Evolutionary conservation across 345 rosid species (phyloP).

Genomic region (Eucalyptus albens): DNA sequence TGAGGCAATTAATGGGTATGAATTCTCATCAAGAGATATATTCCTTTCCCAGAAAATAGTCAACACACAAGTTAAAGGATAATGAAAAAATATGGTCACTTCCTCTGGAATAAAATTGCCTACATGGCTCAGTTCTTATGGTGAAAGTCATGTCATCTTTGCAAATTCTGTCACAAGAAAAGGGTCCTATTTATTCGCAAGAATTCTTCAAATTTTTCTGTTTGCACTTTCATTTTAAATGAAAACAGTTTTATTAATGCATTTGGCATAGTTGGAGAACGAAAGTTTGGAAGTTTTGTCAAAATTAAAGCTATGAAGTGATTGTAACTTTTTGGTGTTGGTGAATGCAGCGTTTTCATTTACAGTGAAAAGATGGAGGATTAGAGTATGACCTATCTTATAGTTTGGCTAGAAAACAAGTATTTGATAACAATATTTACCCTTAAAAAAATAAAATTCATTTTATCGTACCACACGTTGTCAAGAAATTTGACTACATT

Average conservation of each 20-base stretch:
- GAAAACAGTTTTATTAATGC: not conserved
- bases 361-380: not conserved
- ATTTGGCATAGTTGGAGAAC: not conserved
- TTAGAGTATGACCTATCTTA: not conserved
- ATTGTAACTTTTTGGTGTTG: not conserved
- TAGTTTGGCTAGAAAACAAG: not conserved
- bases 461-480: not conserved
- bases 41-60: not conserved
- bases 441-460: not conserved
- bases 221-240: not conserved
- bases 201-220: not conserved
- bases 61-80: not conserved
- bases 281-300: not conserved
- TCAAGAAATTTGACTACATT: not conserved
- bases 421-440: not conserved
- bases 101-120: not conserved
- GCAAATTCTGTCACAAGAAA: not conserved
- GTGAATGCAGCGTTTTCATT: not conserved
- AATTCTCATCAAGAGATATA: not conserved
- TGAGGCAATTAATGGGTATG: constrained; percentile 79
- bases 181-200: not conserved
- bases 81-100: not conserved
- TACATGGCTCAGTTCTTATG: not conserved
- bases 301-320: not conserved
- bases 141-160: not conserved